Base-by-base conservation (phyloP, 768 basidiomycete genomes). In the Leccinum incarnatum region DNA sequence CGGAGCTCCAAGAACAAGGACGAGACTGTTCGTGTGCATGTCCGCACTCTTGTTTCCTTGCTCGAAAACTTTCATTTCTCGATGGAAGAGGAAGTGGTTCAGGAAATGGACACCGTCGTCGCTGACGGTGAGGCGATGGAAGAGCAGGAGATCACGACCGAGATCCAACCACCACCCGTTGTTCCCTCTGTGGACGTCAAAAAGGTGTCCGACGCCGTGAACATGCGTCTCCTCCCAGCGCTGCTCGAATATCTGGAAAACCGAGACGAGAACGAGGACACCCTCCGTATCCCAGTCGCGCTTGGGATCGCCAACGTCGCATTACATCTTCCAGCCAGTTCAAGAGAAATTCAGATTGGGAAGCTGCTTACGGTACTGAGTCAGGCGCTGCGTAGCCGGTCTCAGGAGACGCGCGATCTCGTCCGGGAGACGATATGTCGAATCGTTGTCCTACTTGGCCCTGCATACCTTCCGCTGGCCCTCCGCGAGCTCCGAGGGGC, bases 21-120 rank as follows among this genome's bases (percentile, higher is more conserved):
- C 42, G 42, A 45, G 42, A 19, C 42, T 11, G 42, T 45, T n/a
- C 42, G 42, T 47, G 82, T 92, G 11, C 91, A 88, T 69, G 81
- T 97, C n/a, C 85, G 97, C 32, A 79, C 90, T 0, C 78, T 98
- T 23, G 91, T 97, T 1, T 79, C 91, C 1, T 74, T 98, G 7
- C 78, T 99, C 53, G 92, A 96, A 67, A 86, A 86, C 67, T 99
- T 98, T 78, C 90, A 92, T 67, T 98, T 98, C 67, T 80, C 87
- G 2, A 88, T 95, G 42, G 42, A 42, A 85, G 86, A 88, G 51
- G 82, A 87, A 21, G 64, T 71, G 0, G 74, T 84, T 2, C 67
- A 62, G 8, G 74, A 74, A 10, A 61, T 60, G 12, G 69, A 72
- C 0, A 65, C 70, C 3, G 71, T 71, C 25, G 73, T 67, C 15